phyloP scores from a whole-genome alignment of 2,329 filamentous ascomycete species.

The Ustulina deusta region DNA sequence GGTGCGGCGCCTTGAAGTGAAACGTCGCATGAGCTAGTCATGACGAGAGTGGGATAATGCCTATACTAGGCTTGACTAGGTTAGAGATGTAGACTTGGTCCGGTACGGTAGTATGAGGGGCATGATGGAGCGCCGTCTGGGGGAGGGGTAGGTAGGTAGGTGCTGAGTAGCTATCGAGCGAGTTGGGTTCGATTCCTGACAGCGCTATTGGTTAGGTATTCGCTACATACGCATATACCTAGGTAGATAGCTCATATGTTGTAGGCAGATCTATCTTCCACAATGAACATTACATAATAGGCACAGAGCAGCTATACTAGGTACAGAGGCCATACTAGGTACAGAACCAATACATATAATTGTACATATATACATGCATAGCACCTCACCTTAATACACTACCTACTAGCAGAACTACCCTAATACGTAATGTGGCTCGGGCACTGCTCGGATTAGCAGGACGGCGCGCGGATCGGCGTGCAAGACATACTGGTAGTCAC shows the following conservation, averaged over 20 bases:
- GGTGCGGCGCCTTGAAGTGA: slow-evolving; percentile 35
- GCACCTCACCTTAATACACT: no score
- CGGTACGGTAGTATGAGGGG: slow-evolving; percentile 26
- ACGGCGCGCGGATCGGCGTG: slow-evolving; percentile 27
- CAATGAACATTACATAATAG: no score
- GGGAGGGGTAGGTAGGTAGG: slow-evolving; percentile 27
- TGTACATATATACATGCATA: neutral
- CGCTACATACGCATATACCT: no score
- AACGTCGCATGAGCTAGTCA: slow-evolving; percentile 30
- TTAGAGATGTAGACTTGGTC: slow-evolving; percentile 2
- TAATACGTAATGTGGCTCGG: slow-evolving; percentile 12
- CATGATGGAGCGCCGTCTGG: slow-evolving; percentile 15
- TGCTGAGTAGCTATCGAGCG: no score
- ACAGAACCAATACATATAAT: neutral
- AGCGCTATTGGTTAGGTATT: no score
- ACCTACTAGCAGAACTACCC: neutral
- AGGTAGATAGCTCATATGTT: no score
- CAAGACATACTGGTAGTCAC: slow-evolving; percentile 34
- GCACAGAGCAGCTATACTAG: no score
- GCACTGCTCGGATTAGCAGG: slow-evolving; percentile 19
- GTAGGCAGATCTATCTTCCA: no score
- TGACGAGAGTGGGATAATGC: slow-evolving; percentile 8
- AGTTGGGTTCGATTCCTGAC: no score
- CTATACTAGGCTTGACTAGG: neutral
- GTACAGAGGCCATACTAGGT: no score